A percentile compares a stretch with the other conserved stretches of the same genome.
Evolutionary conservation across 1,284 basidiomycete genomes (phyloP).

Genomic region (Porodaedalea pini): DNA sequence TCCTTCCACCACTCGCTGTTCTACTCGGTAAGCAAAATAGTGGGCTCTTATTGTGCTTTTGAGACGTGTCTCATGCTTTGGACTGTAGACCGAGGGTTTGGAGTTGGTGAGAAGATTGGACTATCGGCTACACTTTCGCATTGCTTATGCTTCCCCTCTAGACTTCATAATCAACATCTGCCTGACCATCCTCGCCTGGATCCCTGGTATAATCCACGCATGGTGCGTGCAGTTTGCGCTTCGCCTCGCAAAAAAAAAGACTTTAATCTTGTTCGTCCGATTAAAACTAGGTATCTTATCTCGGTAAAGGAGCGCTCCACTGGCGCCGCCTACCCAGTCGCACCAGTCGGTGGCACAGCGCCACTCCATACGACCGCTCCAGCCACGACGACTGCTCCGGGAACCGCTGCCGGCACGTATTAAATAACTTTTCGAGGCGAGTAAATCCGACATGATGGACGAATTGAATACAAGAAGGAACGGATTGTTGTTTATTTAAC

Average conservation of each 20-base stretch:
- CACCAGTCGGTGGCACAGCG: background rate
- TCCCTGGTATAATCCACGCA: constrained; percentile 55
- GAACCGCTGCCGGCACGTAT: background rate
- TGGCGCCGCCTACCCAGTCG: background rate
- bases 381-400: background rate
- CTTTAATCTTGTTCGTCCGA: background rate
- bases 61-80: background rate
- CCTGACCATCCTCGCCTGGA: constrained; percentile 53
- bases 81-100: constrained; percentile 20
- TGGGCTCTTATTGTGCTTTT: background rate
- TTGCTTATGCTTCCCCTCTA: constrained; percentile 22
- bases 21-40: constrained; percentile 43
- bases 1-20: constrained; percentile 50
- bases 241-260: background rate
- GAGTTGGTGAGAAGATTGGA: constrained; percentile 35
- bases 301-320: constrained; percentile 29
- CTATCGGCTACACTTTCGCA: constrained; percentile 23
- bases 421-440: background rate
- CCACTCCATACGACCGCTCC: background rate
- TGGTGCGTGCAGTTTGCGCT: constrained; percentile 35
- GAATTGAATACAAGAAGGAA: too few relatives aligned
- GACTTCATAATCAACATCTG: constrained; percentile 57
- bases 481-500: too few relatives aligned
- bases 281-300: constrained; percentile 40
- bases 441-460: too few relatives aligned